Base-by-base conservation (phyloP, 2,329 filamentous ascomycete genomes). In the Trichoderma aggressivum region DNA sequence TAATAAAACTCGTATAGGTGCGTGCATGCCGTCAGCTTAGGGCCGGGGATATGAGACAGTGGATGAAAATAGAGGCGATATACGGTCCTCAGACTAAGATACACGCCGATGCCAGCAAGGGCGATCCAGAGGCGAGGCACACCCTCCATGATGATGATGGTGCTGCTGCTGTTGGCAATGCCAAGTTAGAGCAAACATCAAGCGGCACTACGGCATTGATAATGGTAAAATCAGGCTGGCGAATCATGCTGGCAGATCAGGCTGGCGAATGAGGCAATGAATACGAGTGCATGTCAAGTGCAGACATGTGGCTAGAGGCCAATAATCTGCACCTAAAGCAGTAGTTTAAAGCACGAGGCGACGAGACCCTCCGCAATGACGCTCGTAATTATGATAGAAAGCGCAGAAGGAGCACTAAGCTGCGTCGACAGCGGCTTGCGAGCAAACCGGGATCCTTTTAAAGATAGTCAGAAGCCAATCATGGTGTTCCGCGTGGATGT, bases 51-150 rank as follows among this genome's bases (percentile, higher is more conserved):
- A 3, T 66, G 66, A 7, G 77, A 72, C 7, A 81, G 73, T 2
- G 80, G 80, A 63, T 81, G 78, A 21, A 80, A 71, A 36, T 75
- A 75, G 7, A 80, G 62, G 66, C 76, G 74, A 70, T 79, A 79
- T 32, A 80, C n/a, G 8, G 70, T 71, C 43, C 43, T 59, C 5
- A 68, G 36, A 50, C 65, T 26, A 2, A 68, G 5, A 28, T 68
- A 68, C 21, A 58, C 30, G 36, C 26, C 36, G 28, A 68, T 8
- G 12, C 24, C 65, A 0, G 55, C 39, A 14, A 60, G 14, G 7
- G 39, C 36, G 8, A 59, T 7, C 65, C 65, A 68, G 65, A 61
- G 55, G 12, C 56, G 55, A 36, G 32, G 36, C 26, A 68, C 1
- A 28, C 36, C 12, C 56, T 53, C 65, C 36, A 68, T 59, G 26